These are phyloP conservation scores for Chaetomium olivaceum DNA, from an alignment of 2,329 filamentous ascomycete species.

Conservation along the genomic window DNA sequence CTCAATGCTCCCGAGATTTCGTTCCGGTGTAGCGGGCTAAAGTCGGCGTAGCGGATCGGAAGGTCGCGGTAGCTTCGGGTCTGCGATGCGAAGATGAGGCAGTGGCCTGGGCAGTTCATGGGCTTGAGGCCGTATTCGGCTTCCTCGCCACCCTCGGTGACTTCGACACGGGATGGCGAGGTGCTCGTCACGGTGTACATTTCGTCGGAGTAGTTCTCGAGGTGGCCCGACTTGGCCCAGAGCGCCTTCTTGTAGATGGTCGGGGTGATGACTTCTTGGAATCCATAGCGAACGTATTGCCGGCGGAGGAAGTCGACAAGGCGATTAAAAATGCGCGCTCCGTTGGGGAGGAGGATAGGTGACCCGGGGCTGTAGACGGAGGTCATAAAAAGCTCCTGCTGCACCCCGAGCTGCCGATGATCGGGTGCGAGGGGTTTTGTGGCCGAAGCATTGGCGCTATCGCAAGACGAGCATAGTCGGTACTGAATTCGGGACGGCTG, in stretches of 20 bases:
- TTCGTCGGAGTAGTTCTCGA: slow-evolving; percentile 87
- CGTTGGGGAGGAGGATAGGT: slow-evolving; percentile 80
- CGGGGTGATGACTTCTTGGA: slow-evolving; percentile 84
- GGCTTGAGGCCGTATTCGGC: slow-evolving; percentile 83
- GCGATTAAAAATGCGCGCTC: slow-evolving; percentile 79
- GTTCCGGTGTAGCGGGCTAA: slow-evolving; percentile 83
- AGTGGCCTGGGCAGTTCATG: slow-evolving; percentile 92
- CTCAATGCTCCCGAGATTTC: slow-evolving; percentile 80
- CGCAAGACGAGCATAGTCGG: slow-evolving; percentile 32
- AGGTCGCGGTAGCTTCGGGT: slow-evolving; percentile 76
- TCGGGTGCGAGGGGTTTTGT: slow-evolving; percentile 45
- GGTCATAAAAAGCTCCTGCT: slow-evolving; percentile 77
- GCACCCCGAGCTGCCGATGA: slow-evolving; percentile 60
- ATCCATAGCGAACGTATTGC: slow-evolving; percentile 82
- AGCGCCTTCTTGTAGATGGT: slow-evolving; percentile 88
- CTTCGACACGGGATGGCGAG: slow-evolving; percentile 44
- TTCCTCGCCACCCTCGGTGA: slow-evolving; percentile 49
- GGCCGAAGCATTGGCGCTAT: slow-evolving; percentile 5
- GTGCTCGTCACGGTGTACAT: slow-evolving; percentile 80
- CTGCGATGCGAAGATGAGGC: slow-evolving; percentile 75
- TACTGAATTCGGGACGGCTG: slow-evolving; percentile 12
- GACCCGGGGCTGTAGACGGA: slow-evolving; percentile 82
- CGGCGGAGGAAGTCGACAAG: slow-evolving; percentile 78
- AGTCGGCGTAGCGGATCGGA: slow-evolving; percentile 82
- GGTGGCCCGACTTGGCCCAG: slow-evolving; percentile 83